These are phyloP conservation scores for Panicum miliaceum DNA, from an alignment of 176 grass and related monocot species.

Conservation along the genomic window DNA sequence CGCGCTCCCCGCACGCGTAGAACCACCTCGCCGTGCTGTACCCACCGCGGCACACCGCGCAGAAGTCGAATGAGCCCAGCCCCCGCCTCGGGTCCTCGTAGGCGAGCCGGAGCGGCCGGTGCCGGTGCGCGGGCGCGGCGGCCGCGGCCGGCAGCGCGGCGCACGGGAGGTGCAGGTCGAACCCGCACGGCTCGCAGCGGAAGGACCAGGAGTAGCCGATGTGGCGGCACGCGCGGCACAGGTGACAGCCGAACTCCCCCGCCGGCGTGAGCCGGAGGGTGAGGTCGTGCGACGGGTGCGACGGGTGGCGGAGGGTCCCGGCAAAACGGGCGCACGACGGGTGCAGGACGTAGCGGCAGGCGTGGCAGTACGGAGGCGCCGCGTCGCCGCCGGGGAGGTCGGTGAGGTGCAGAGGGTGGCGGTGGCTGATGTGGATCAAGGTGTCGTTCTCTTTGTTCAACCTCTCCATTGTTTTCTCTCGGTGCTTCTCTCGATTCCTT, in stretches of 20 bases:
- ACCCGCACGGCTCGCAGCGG: conserved; percentile 32
- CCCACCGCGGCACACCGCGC: neutral
- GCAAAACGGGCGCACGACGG: conserved; percentile 35
- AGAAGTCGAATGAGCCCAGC: neutral
- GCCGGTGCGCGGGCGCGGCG: conserved; percentile 12
- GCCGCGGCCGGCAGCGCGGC: conserved; percentile 19
- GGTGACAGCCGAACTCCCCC: conserved; percentile 18
- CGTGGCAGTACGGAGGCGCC: neutral
- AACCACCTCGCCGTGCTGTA: conserved; percentile 28
- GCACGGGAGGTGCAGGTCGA: conserved; percentile 50
- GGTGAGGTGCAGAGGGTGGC: conserved; percentile 29
- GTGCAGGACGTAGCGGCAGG: conserved; percentile 37
- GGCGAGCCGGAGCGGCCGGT: neutral
- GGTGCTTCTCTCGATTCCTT: too few relatives aligned
- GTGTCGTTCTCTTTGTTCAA: neutral
- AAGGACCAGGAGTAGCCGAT: conserved; percentile 21
- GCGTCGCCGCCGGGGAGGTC: neutral
- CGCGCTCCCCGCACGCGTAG: conserved; percentile 34
- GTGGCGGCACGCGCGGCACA: neutral
- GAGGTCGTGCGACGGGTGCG: conserved; percentile 34
- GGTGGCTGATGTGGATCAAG: conserved; percentile 37
- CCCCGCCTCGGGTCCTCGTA: neutral
- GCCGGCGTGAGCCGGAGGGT: conserved; percentile 6
- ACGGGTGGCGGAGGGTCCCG: conserved; percentile 26
- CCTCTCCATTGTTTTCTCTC: neutral